These are phyloP conservation scores for Sarocladiaceae sp. DNA, from an alignment of 2,329 filamentous ascomycete genomes.

Conservation along the genomic window DNA sequence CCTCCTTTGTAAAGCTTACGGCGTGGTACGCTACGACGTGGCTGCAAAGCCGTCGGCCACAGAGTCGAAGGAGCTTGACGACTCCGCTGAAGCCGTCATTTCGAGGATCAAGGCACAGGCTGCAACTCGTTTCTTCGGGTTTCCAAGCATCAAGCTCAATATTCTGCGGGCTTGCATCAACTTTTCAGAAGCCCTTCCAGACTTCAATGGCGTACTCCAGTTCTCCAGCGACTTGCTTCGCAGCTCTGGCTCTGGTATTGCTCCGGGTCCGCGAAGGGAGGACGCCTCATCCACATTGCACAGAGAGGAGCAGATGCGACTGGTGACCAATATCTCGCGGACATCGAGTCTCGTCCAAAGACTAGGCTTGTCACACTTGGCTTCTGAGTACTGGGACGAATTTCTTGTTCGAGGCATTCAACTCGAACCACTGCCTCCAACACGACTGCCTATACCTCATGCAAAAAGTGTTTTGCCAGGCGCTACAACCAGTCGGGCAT, in stretches of 20 bases:
- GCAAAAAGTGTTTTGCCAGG: constrained; percentile 50
- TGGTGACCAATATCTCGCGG: constrained; percentile 82
- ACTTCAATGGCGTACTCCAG: constrained; percentile 83
- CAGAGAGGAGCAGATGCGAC: constrained; percentile 77
- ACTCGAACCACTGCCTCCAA: constrained; percentile 58
- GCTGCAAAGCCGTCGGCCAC: constrained; percentile 19
- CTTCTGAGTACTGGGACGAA: constrained; percentile 94
- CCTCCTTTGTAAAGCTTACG: constrained; percentile 58
- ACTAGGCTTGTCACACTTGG: constrained; percentile 64
- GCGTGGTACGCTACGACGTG: constrained; percentile 51
- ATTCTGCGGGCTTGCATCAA: constrained; percentile 87
- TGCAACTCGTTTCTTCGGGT: constrained; percentile 65
- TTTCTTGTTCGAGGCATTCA: constrained; percentile 79
- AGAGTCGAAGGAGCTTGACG: constrained; percentile 14
- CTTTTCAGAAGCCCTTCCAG: constrained; percentile 88
- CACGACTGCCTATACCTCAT: constrained; percentile 63
- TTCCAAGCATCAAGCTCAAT: constrained; percentile 76
- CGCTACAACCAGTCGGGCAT: constrained; percentile 43
- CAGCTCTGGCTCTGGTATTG: constrained; percentile 75
- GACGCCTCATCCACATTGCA: constrained; percentile 67
- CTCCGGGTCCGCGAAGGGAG: constrained; percentile 64
- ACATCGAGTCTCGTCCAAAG: constrained; percentile 75
- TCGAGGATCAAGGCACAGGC: constrained; percentile 57
- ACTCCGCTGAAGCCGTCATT: constrained; percentile 47
- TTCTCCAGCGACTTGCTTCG: constrained; percentile 83